Percentiles rank a stretch among this genome's conserved stretches.
phyloP scores from a whole-genome alignment of 1,284 basidiomycete genomes.

The Albatrellus sp. region DNA sequence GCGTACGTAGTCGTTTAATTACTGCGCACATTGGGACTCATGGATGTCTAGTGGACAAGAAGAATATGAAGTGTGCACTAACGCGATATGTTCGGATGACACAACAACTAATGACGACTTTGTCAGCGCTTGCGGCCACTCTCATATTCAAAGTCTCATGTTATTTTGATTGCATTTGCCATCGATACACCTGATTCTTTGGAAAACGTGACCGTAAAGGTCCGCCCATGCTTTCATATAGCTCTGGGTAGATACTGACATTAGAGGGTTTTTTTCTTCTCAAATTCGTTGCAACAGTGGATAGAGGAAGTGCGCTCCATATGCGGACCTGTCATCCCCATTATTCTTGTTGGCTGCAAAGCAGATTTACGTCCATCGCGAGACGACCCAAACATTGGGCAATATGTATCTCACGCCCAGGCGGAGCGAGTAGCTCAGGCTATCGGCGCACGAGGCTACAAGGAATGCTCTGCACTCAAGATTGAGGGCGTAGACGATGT shows the following conservation, averaged over 20 bases:
- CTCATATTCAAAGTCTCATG: slow-evolving; percentile 96
- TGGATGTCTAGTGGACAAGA: slow-evolving; percentile 66
- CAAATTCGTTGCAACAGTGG: slow-evolving; percentile 47
- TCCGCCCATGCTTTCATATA: slow-evolving; percentile 18
- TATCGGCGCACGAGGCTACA: slow-evolving; percentile 85
- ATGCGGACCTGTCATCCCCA: slow-evolving; percentile 75
- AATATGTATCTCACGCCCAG: slow-evolving; percentile 51
- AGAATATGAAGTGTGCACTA: slow-evolving; percentile 70
- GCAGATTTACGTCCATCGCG: slow-evolving; percentile 63
- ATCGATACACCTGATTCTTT: slow-evolving; percentile 95
- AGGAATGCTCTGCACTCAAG: slow-evolving; percentile 85
- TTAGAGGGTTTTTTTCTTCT: slow-evolving; percentile 7
- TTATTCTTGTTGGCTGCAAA: slow-evolving; percentile 81
- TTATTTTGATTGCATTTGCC: slow-evolving; percentile 94
- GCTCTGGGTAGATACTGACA: not conserved
- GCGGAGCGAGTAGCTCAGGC: slow-evolving; percentile 67
- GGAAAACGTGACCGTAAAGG: slow-evolving; percentile 92
- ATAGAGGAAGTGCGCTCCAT: slow-evolving; percentile 92
- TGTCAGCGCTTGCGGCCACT: slow-evolving; percentile 79
- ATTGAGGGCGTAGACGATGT: slow-evolving; percentile 93
- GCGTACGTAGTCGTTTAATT: slow-evolving; percentile 46
- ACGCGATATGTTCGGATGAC: not conserved
- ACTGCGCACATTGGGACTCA: slow-evolving; percentile 1
- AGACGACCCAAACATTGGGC: slow-evolving; percentile 23
- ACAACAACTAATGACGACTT: not conserved